Evolutionary conservation across 345 rosid genomes (phyloP).

Genomic region (Hypericum perforatum): DNA sequence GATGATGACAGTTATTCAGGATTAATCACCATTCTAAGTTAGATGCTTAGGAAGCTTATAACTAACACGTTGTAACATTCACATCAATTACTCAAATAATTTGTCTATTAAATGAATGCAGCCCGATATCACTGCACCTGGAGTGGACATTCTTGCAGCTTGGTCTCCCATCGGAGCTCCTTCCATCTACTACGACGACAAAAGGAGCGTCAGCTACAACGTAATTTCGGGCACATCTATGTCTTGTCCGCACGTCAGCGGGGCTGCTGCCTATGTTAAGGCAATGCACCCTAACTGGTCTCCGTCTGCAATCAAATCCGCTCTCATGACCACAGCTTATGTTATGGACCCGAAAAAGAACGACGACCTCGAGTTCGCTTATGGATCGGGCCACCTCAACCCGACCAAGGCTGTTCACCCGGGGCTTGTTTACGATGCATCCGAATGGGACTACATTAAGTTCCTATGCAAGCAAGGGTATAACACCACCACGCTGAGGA

Average conservation of each 20-base stretch:
- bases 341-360: constrained; percentile 25
- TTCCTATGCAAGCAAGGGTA: constrained; percentile 44
- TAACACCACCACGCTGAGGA: constrained; percentile 17
- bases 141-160: constrained; percentile 28
- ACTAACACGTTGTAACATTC: no score
- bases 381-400: constrained; percentile 34
- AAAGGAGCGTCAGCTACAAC: constrained; percentile 8
- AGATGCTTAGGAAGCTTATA: no score
- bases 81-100: not conserved
- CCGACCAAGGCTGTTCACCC: constrained; percentile 27
- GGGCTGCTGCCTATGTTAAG: constrained; percentile 4
- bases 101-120: not conserved
- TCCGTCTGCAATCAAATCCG: constrained; percentile 6
- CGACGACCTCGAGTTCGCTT: constrained; percentile 27
- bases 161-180: constrained; percentile 16
- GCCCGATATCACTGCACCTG: constrained; percentile 35
- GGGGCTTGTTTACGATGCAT: constrained; percentile 30
- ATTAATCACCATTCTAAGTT: no score
- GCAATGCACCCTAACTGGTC: constrained; percentile 6
- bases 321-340: constrained; percentile 6
- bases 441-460: constrained; percentile 26
- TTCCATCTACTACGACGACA: not conserved
- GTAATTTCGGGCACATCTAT: constrained; percentile 20
- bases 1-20: no score
- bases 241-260: constrained; percentile 7